These are phyloP conservation scores for Rhynchosporium graminicola DNA, from an alignment of 2,329 filamentous ascomycete species.

Conservation along the genomic window DNA sequence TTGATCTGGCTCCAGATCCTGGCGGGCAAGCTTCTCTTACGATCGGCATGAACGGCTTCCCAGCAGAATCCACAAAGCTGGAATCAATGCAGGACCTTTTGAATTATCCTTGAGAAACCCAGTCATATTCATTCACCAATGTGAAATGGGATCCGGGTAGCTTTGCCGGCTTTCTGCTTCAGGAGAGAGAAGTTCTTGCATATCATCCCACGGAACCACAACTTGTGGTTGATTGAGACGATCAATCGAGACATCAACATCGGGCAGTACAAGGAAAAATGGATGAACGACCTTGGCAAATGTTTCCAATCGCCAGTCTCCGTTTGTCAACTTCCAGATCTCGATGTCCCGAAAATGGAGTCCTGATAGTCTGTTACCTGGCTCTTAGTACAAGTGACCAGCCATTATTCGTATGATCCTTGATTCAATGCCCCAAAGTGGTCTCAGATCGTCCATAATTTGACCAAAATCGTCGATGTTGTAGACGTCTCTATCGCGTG, in stretches of 20 bases:
- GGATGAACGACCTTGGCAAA: constrained; percentile 41
- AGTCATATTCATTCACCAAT: constrained; percentile 47
- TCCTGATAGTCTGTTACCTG: constrained; percentile 31
- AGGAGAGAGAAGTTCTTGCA: constrained; percentile 51
- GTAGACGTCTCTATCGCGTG: constrained; percentile 52
- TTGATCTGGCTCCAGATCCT: constrained; percentile 47
- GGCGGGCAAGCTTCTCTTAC: constrained; percentile 59
- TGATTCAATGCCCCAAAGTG: constrained; percentile 55
- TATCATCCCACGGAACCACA: constrained; percentile 59
- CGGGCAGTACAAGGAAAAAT: constrained; percentile 57
- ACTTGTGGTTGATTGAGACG: constrained; percentile 63
- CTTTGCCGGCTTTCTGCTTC: constrained; percentile 50
- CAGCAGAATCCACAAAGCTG: constrained; percentile 38
- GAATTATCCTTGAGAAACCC: constrained; percentile 31
- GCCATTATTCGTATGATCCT: constrained; percentile 45
- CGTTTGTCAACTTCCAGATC: constrained; percentile 41
- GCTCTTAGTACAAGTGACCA: constrained; percentile 41
- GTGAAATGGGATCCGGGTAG: constrained; percentile 45
- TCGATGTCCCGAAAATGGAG: constrained; percentile 39
- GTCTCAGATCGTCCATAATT: constrained; percentile 62
- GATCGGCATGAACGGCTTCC: constrained; percentile 60
- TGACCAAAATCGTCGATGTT: constrained; percentile 65
- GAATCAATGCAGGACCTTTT: constrained; percentile 29
- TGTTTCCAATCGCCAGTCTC: constrained; percentile 46
- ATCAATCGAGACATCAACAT: constrained; percentile 69